phyloP scores from a whole-genome alignment of 2,329 filamentous ascomycete species.

The Colletotrichum chlorophyti region DNA sequence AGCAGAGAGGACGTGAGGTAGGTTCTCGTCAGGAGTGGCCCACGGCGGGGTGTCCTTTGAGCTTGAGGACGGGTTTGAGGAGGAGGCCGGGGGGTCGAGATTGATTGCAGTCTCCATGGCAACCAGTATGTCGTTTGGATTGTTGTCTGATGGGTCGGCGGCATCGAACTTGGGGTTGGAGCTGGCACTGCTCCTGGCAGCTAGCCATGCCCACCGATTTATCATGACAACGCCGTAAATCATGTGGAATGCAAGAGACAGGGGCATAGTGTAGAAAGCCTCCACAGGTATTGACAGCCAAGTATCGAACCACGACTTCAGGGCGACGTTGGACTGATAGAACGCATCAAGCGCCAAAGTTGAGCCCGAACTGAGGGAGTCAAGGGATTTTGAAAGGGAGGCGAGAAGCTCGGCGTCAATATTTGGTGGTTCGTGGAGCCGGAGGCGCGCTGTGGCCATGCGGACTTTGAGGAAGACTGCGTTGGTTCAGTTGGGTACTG shows the following conservation, averaged over 20 bases:
- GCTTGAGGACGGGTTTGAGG: not conserved
- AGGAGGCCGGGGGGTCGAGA: not conserved
- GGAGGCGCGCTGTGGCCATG: conserved; percentile 47
- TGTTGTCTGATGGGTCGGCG: not conserved
- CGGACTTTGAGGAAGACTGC: conserved; percentile 48
- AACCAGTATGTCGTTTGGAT: conserved; percentile 6
- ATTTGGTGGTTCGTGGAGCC: conserved; percentile 55
- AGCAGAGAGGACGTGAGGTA: conserved; percentile 47
- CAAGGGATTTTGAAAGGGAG: conserved; percentile 50
- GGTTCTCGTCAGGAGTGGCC: conserved; percentile 24
- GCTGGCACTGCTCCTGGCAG: conserved; percentile 29
- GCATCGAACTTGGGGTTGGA: not conserved
- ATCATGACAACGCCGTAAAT: conserved; percentile 59
- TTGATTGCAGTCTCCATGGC: conserved; percentile 19
- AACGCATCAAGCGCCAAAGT: conserved; percentile 56
- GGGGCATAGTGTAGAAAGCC: conserved; percentile 53
- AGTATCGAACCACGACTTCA: conserved; percentile 56
- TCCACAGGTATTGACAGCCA: conserved; percentile 52
- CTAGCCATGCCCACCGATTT: conserved; percentile 56
- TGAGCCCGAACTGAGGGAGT: conserved; percentile 42
- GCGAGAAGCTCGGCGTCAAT: conserved; percentile 48
- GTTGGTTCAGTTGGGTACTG: not conserved
- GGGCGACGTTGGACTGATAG: conserved; percentile 53
- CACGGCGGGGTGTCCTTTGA: not conserved
- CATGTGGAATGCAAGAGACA: conserved; percentile 51